These are phyloP conservation scores for Bromus sterilis DNA, from an alignment of 176 grass and related monocot genomes.

Conservation along the genomic window DNA sequence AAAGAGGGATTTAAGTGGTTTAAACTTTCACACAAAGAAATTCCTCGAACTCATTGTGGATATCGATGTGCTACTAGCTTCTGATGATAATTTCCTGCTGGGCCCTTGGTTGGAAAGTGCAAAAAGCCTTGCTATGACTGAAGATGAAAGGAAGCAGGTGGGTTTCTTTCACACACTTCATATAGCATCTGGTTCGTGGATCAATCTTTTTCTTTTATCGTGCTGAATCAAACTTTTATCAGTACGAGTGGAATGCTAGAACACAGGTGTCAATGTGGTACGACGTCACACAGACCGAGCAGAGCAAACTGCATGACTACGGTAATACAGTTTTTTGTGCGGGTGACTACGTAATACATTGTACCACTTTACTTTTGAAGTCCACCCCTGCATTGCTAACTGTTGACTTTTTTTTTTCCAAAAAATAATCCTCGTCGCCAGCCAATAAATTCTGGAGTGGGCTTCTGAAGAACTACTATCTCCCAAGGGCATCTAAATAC, in stretches of 20 bases:
- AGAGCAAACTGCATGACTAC: slow-evolving; percentile 92
- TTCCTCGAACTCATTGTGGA: slow-evolving; percentile 78
- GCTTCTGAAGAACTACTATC: slow-evolving; percentile 83
- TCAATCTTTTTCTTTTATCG: neutral
- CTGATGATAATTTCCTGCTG: slow-evolving; percentile 82
- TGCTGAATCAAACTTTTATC: slow-evolving; percentile 10
- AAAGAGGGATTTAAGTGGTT: slow-evolving; percentile 46
- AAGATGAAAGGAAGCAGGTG: slow-evolving; percentile 64
- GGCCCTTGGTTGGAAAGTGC: slow-evolving; percentile 92
- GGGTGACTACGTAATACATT: too few relatives aligned
- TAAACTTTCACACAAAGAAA: slow-evolving; percentile 49
- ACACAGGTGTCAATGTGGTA: slow-evolving; percentile 99
- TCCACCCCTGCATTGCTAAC: neutral
- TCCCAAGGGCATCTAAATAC: slow-evolving; percentile 81
- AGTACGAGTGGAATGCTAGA: slow-evolving; percentile 97
- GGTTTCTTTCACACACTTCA: slow-evolving; percentile 12
- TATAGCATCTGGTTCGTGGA: neutral
- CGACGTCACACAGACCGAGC: slow-evolving; percentile 69
- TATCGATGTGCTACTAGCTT: slow-evolving; percentile 73
- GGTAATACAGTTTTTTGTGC: too few relatives aligned
- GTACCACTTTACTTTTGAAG: neutral
- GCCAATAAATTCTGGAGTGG: slow-evolving; percentile 97
- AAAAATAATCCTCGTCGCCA: slow-evolving; percentile 2
- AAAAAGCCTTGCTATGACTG: slow-evolving; percentile 52
- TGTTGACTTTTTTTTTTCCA: neutral